Evolutionary conservation across 2,329 filamentous ascomycete genomes (phyloP).

Genomic region (Penicillium expansum): DNA sequence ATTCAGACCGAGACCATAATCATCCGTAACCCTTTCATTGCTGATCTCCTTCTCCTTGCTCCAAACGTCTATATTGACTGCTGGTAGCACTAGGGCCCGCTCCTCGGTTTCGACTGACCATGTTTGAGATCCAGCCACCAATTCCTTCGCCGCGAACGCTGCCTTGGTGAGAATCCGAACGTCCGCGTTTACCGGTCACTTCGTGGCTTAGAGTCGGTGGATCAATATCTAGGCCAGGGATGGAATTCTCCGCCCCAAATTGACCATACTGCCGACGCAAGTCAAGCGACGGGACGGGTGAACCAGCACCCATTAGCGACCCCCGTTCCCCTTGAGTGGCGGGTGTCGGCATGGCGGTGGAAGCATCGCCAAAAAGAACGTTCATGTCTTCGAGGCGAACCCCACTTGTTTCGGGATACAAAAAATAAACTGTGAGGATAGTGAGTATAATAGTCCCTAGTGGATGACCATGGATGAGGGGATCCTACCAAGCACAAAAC

Average conservation of each 20-base stretch:
- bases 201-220: conserved; percentile 62
- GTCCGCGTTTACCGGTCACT: conserved; percentile 50
- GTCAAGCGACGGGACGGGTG: conserved; percentile 75
- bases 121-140: conserved; percentile 67
- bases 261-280: conserved; percentile 52
- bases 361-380: conserved; percentile 86
- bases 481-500: conserved; percentile 90
- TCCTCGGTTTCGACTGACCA: conserved; percentile 55
- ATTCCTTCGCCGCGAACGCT: conserved; percentile 53
- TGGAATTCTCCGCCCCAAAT: conserved; percentile 62
- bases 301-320: conserved; percentile 74
- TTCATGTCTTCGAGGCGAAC: conserved; percentile 97
- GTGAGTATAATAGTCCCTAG: conserved; percentile 2
- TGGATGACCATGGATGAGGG: conserved; percentile 22
- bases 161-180: conserved; percentile 32
- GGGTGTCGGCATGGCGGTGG: conserved; percentile 77
- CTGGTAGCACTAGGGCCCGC: conserved; percentile 39
- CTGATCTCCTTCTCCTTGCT: conserved; percentile 44
- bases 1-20: not conserved
- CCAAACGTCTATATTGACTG: conserved; percentile 46
- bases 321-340: conserved; percentile 73
- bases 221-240: conserved; percentile 79
- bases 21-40: not conserved
- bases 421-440: conserved; percentile 73
- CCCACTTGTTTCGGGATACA: conserved; percentile 95